Conservation (phyloP, 345 rosid species). For the Bretschneidera sinensis region DNA sequence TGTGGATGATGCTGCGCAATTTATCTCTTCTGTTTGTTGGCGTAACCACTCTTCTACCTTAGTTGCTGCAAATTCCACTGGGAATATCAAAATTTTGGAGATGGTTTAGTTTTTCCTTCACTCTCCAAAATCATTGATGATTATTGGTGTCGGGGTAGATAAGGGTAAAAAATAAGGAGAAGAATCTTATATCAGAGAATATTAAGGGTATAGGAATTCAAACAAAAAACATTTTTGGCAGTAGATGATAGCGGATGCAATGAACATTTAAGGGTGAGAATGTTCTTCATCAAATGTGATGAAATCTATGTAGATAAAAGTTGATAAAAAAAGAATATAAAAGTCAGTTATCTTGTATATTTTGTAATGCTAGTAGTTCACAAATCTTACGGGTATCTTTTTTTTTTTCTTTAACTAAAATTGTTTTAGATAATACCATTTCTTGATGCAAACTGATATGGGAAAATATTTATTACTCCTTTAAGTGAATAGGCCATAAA, state of each 20-base stretch:
- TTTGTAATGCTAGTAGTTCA: slow-evolving; percentile 14
- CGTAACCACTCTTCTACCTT: slow-evolving; percentile 70
- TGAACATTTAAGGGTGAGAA: slow-evolving; percentile 10
- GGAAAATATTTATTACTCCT: no score
- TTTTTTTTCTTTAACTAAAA: no score
- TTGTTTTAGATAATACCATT: no score
- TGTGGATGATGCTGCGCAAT: slow-evolving; percentile 57
- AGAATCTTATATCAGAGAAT: slow-evolving; percentile 9
- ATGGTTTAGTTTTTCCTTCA: slow-evolving; percentile 41
- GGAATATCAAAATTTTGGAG: slow-evolving; percentile 86
- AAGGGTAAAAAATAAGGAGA: neutral
- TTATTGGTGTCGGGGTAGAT: neutral
- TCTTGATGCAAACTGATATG: no score
- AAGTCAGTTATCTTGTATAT: slow-evolving; percentile 23
- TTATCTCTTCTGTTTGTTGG: slow-evolving; percentile 89
- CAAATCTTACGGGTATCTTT: no score
- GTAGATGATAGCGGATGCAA: slow-evolving; percentile 28
- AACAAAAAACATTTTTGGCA: slow-evolving; percentile 27
- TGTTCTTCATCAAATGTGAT: slow-evolving; percentile 9
- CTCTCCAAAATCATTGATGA: neutral
- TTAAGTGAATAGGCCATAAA: no score
- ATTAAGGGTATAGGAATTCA: slow-evolving; percentile 18
- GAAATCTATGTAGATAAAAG: slow-evolving; percentile 33
- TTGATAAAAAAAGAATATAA: neutral
- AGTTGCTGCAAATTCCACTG: slow-evolving; percentile 85